Base-by-base conservation (phyloP, 306 rosid genomes). In the Malus asiatica region DNA sequence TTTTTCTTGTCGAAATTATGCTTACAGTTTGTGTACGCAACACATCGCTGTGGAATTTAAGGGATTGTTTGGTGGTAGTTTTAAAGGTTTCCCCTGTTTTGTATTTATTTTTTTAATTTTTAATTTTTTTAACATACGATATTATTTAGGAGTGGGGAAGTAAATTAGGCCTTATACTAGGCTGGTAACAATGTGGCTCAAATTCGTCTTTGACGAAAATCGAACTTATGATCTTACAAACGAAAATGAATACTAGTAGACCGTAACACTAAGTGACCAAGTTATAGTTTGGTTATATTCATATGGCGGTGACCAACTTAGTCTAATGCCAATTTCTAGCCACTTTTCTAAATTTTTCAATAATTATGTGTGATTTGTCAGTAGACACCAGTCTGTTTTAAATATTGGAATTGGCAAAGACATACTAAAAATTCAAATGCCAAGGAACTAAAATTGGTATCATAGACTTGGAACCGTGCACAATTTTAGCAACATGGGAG, bases 401-500 rank as follows among this genome's bases (percentile, higher is more conserved):
- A 48, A 48, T 48, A 48, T 15, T 48, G 55, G 45, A 40, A 40
- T 40, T 40, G 45, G 9, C 33, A 60, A 60, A 11, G 2, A 60
- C 32, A 22, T 23, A 60, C 33, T 57, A 55, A 38, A 8, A 22
- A 57, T 78, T 40, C 62, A 80, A 85, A 58, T 70, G 70, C 68
- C 73, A 73, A 72, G 74, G 2, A 29, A 32, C 12, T 29, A 67
- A 79, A 85, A 53, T 60, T 58, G 45, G 69, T 22, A 71, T 72
- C 38, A 15, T 64, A 76, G 19, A 42, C n/a, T 59, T 45, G n/a
- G 25, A 53, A 66, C 48, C 23, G 57, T 58, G 27, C 71, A 45
- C 60, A 44, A 48, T 4, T 51, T 29, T 78, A 80, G 40, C 19
- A 72, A 58, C 88, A 87, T 84, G 90, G 80, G 86, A 83, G 23